A percentile compares a stretch with the other conserved stretches of the same genome.
Conservation (phyloP, 2,329 filamentous ascomycete species). For the Fusarium falciforme region DNA sequence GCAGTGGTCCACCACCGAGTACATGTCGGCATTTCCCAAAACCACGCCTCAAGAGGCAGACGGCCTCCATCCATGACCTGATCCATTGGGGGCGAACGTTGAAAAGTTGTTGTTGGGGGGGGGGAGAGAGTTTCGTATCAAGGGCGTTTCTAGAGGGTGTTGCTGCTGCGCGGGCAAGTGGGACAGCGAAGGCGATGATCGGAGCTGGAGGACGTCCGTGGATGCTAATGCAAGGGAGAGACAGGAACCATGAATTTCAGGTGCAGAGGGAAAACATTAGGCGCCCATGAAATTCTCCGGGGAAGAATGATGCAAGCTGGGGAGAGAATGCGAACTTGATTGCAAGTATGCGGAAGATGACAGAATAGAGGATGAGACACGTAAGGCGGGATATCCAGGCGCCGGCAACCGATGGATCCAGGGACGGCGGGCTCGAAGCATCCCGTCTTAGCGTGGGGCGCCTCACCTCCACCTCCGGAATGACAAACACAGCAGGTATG, state of each 20-base stretch:
- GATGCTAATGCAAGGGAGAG: not conserved
- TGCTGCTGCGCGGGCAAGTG: not conserved
- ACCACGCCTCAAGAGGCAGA: conserved; percentile 95
- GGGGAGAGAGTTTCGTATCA: not conserved
- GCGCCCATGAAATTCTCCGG: not conserved
- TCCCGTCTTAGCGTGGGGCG: not conserved
- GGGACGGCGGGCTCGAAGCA: conserved; percentile 9
- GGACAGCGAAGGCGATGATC: conserved; percentile 10
- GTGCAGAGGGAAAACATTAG: not conserved
- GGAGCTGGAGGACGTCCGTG: not conserved
- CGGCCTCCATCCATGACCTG: conserved; percentile 70
- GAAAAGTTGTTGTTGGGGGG: not conserved
- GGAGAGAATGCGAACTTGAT: not conserved
- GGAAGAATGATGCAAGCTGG: not conserved
- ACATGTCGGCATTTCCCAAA: conserved; percentile 97
- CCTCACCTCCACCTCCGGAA: not conserved
- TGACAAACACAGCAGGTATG: not conserved
- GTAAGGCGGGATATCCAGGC: conserved; percentile 12
- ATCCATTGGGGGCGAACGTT: conserved; percentile 57
- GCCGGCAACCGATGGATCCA: conserved; percentile 5
- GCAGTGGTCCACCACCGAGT: conserved; percentile 98
- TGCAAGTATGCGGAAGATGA: conserved; percentile 21
- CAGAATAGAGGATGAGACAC: conserved; percentile 36
- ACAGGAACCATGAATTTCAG: not conserved
- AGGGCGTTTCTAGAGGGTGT: not conserved